These are phyloP conservation scores for Talaromyces sp. DNA, from an alignment of 2,329 filamentous ascomycete genomes.

Conservation along the genomic window DNA sequence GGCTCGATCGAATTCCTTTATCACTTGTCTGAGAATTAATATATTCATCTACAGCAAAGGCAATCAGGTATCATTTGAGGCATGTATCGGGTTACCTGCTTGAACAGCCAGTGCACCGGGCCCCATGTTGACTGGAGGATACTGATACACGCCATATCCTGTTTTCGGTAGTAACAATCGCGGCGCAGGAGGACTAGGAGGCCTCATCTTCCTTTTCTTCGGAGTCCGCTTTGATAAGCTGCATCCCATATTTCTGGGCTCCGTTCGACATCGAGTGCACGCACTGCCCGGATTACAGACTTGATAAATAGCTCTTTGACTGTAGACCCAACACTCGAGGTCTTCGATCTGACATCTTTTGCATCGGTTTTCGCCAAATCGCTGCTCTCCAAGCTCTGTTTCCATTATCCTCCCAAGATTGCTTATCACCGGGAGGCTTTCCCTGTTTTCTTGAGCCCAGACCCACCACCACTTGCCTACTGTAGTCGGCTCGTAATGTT, in stretches of 20 bases:
- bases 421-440: not conserved
- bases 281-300: slow-evolving; percentile 4
- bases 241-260: not conserved
- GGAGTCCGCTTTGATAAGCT: not conserved
- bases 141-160: not conserved
- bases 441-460: not conserved
- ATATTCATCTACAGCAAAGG: not conserved
- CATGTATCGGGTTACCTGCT: not conserved
- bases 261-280: slow-evolving; percentile 5
- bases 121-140: not conserved
- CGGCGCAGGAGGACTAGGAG: not conserved
- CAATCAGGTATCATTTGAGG: not conserved
- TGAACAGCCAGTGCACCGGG: not conserved
- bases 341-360: not conserved
- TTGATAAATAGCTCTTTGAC: not conserved
- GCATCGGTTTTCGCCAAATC: not conserved
- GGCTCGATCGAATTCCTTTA: not conserved
- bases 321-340: slow-evolving; percentile 1
- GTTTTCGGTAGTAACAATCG: not conserved
- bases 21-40: not conserved
- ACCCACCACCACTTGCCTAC: slow-evolving; percentile 3
- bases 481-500: not conserved
- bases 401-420: slow-evolving; percentile 12
- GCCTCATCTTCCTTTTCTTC: not conserved
- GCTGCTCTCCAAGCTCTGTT: slow-evolving; percentile 8